Evolutionary conservation across 495 filamentous ascomycete genomes (phyloP).

Genomic region (Lophiostoma macrostomum): DNA sequence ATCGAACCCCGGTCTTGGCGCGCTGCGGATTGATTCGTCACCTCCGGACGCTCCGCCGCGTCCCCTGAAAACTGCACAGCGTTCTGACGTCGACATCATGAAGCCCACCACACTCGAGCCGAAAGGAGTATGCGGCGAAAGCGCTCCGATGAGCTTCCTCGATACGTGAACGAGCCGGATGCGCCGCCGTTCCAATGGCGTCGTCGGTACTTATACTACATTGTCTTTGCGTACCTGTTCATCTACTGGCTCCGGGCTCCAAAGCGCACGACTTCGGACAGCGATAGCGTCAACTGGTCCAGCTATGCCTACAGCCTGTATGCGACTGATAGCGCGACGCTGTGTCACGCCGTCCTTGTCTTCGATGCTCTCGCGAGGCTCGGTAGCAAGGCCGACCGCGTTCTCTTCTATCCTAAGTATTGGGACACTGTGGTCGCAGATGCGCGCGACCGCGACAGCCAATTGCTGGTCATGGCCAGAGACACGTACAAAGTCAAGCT

Average conservation of each 20-base stretch:
- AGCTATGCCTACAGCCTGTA: conserved; percentile 41
- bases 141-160: conserved; percentile 29
- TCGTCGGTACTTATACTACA: conserved; percentile 18
- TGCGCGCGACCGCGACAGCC: conserved; percentile 28
- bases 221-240: conserved; percentile 15
- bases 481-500: conserved; percentile 39
- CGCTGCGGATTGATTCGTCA: conserved; percentile 5
- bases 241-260: conserved; percentile 16
- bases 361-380: conserved; percentile 39
- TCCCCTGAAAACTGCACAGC: not conserved
- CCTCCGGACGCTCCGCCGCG: conserved; percentile 15
- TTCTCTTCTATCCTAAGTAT: conserved; percentile 39
- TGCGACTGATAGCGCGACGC: conserved; percentile 39
- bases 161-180: conserved; percentile 10
- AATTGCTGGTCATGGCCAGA: conserved; percentile 36
- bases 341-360: conserved; percentile 41
- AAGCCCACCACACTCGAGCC: not conserved
- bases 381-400: conserved; percentile 39
- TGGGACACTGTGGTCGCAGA: conserved; percentile 33
- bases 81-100: conserved; percentile 12
- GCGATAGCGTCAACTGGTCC: conserved; percentile 29
- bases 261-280: not conserved
- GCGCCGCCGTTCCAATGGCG: conserved; percentile 21
- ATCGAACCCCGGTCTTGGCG: too few relatives aligned
- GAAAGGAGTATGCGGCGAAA: conserved; percentile 29